These are phyloP conservation scores for Oryza rufipogon DNA, from an alignment of 176 grass and related monocot species.

Conservation along the genomic window DNA sequence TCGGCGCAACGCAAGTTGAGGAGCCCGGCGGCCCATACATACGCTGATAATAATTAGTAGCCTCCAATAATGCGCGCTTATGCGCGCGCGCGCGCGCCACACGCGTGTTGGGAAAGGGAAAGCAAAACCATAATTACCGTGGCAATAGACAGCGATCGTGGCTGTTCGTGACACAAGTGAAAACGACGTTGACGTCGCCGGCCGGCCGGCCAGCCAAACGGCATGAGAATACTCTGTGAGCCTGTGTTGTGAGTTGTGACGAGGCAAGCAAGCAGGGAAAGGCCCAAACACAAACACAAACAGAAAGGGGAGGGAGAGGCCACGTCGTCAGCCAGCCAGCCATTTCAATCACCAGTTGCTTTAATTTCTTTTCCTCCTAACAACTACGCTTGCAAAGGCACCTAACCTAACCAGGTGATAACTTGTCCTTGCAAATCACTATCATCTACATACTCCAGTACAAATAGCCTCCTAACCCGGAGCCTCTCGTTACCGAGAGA, in stretches of 20 bases:
- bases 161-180: neutral
- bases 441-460: neutral
- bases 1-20: neutral
- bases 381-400: conserved; percentile 1
- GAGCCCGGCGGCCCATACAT: neutral
- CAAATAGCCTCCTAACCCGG: neutral
- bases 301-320: neutral
- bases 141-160: neutral
- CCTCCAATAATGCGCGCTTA: too few relatives aligned
- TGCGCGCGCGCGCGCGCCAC: neutral
- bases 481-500: neutral
- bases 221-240: too few relatives aligned
- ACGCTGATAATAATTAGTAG: too few relatives aligned
- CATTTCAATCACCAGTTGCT: neutral
- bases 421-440: neutral
- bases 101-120: too few relatives aligned
- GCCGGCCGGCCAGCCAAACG: neutral
- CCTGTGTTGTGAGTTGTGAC: neutral
- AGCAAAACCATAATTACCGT: neutral
- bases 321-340: neutral
- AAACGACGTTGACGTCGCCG: neutral
- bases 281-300: neutral
- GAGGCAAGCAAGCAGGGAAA: neutral
- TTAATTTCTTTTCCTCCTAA: neutral
- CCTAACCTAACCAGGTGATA: neutral